Conservation (phyloP, 495 filamentous ascomycete genomes). For the Neurospora pannonica region DNA sequence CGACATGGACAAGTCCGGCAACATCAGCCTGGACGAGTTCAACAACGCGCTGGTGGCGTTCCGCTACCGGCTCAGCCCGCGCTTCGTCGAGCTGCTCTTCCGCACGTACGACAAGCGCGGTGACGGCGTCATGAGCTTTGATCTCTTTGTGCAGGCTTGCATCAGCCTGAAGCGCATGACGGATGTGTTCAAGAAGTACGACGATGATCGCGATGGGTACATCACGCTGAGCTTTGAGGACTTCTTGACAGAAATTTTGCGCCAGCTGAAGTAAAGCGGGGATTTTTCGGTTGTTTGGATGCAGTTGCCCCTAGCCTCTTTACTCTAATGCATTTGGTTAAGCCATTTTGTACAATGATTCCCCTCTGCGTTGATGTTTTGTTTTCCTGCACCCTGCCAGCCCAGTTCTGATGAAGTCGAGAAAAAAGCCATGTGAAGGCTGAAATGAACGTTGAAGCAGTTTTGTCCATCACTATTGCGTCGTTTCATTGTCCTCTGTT, state of each 20-base stretch:
- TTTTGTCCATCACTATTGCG: not conserved
- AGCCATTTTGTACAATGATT: not conserved
- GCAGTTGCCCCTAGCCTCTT: not conserved
- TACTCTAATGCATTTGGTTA: not conserved
- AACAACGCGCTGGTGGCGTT: constrained; percentile 87
- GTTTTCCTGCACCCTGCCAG: not conserved
- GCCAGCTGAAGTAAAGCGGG: constrained; percentile 33
- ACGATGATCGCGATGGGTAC: constrained; percentile 90
- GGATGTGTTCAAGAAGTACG: constrained; percentile 98
- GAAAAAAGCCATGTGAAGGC: not conserved
- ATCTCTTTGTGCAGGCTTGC: constrained; percentile 95
- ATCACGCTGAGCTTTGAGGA: constrained; percentile 78
- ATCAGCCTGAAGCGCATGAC: constrained; percentile 97
- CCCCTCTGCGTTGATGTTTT: not conserved
- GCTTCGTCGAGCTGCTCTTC: constrained; percentile 78
- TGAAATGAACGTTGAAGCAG: not conserved
- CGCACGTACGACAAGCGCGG: constrained; percentile 48
- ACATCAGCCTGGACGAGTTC: constrained; percentile 80
- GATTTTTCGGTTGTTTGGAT: not conserved
- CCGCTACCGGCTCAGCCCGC: constrained; percentile 77
- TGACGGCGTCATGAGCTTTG: constrained; percentile 75
- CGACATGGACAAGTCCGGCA: constrained; percentile 77
- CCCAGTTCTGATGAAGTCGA: not conserved
- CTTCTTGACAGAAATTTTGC: constrained; percentile 56
- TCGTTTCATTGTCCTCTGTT: not conserved